Percentiles rank a stretch among this genome's conserved stretches.
These are phyloP conservation scores for Trametes villosa DNA, from an alignment of 768 basidiomycete species.

Conservation along the genomic window DNA sequence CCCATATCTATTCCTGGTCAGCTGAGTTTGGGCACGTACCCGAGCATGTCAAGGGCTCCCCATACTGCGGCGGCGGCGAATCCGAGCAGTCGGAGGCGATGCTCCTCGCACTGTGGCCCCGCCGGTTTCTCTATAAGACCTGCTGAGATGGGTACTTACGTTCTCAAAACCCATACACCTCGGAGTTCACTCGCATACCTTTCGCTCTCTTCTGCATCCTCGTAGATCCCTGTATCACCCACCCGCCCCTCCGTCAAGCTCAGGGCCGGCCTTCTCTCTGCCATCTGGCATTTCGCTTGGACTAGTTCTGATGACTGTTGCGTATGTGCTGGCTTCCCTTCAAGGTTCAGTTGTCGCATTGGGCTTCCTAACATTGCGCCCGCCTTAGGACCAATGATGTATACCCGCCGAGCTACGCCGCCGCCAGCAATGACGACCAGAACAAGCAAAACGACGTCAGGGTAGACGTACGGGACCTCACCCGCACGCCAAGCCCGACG, in stretches of 20 bases:
- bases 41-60: background rate
- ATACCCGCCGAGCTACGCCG: too few species aligned
- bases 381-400: too few species aligned
- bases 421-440: too few species aligned
- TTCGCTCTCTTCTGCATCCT: background rate
- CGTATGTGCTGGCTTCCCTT: too few species aligned
- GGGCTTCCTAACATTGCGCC: background rate
- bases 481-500: conserved; percentile 9
- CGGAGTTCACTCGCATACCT: background rate
- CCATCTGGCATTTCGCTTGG: too few species aligned
- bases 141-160: background rate
- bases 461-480: conserved; percentile 15
- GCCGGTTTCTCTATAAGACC: conserved; percentile 5
- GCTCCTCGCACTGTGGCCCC: background rate
- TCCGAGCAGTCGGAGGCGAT: background rate
- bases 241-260: too few species aligned
- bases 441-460: conserved; percentile 4
- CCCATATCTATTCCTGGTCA: too few species aligned
- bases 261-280: too few species aligned
- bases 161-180: too few species aligned
- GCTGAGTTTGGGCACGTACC: background rate
- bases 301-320: too few species aligned
- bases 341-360: too few species aligned
- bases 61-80: too few species aligned
- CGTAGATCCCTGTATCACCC: background rate